A percentile compares a stretch with the other conserved stretches of the same genome.
Evolutionary conservation across 176 grass and related monocot species (phyloP).

Genomic region (Ampelocalamus luodianensis): DNA sequence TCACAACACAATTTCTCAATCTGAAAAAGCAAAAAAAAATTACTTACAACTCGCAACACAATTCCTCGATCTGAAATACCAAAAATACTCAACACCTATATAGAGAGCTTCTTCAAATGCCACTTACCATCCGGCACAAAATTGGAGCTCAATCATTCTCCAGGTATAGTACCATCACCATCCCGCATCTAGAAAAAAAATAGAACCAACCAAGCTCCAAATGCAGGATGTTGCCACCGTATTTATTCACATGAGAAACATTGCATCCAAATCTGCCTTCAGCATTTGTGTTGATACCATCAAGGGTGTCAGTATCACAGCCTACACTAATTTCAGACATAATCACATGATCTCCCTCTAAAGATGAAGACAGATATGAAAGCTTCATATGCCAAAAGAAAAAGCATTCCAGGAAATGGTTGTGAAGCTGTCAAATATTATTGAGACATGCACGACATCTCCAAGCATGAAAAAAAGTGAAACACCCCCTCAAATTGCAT

Average conservation of each 20-base stretch:
- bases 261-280: constrained; percentile 76
- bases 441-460: neutral
- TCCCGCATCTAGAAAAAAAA: too few relatives aligned
- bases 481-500: neutral
- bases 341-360: constrained; percentile 2
- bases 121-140: too few relatives aligned
- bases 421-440: too few relatives aligned
- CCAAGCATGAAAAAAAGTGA: neutral
- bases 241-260: constrained; percentile 80
- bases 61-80: too few relatives aligned
- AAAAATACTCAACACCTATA: too few relatives aligned
- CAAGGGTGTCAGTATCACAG: neutral
- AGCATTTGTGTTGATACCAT: constrained; percentile 36
- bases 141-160: too few relatives aligned
- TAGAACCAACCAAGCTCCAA: too few relatives aligned
- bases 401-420: neutral
- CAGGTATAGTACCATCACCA: too few relatives aligned
- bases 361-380: constrained; percentile 18
- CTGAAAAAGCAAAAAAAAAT: too few relatives aligned
- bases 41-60: too few relatives aligned
- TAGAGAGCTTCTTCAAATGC: too few relatives aligned
- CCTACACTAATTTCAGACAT: constrained; percentile 48
- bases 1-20: too few relatives aligned
- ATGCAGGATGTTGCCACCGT: constrained; percentile 41
- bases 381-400: constrained; percentile 5